Base-by-base conservation (phyloP, 2,329 filamentous ascomycete species). In the Cryphonectria japonica region DNA sequence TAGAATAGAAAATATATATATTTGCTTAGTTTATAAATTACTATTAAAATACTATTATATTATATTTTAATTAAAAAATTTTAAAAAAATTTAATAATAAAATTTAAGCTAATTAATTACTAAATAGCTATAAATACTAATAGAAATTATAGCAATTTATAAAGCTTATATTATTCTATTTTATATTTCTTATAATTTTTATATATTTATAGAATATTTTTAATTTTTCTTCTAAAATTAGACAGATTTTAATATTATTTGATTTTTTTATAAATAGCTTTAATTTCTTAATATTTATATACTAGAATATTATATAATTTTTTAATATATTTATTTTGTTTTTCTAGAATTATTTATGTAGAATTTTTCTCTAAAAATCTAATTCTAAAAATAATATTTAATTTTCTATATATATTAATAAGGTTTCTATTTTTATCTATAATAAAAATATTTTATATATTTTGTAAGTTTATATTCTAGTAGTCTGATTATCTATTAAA, bases 41-140 rank as follows among this genome's bases (percentile, higher is more conserved):
- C 7, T 39, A 39, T 1, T 39, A 39, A 11, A 39, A 66, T 57
- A 16, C 50, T 66, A 57, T 66, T 26, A n/a, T 39, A 66, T 29
- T 19, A 2, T 41, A 57, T 11, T 8, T 41, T 66, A 66, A 1
- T 66, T 54, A 66, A 66, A 16, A 50, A 14, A 73, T 19, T 50
- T 69, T 39, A 60, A 13, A 46, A 16, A 7, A 5, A 22, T 66
- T 65, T 65, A 64, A 41, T 66, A 39, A 74, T 69, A 46, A 75
- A 73, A 41, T 73, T 32, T 8, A 75, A 50, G 8, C 32, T 66
- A 59, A 66, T 66, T 0, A 14, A 66, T 57, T n/a, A 2, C 32
- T 37, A 66, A 54, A 41, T 41, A 66, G 32, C 5, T 2, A 3
- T 66, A 66, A 6, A n/a, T 54, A 66, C 13, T 41, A 59, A 22